phyloP scores from a whole-genome alignment of 805 yeast species.

The Candida suzukii region DNA sequence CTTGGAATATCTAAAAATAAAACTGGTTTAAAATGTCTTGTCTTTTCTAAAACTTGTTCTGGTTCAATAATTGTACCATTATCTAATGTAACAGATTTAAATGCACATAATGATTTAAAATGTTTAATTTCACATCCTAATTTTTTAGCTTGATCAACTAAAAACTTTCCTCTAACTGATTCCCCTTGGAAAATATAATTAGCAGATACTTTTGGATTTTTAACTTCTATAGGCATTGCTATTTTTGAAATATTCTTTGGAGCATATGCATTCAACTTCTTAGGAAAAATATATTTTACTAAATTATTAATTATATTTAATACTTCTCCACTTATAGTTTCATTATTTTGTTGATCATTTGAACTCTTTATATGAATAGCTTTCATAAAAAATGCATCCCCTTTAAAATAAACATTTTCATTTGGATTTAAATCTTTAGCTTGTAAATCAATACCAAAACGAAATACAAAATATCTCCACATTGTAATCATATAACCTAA shows the following conservation, averaged over 20 bases:
- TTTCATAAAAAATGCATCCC: conserved; percentile 10
- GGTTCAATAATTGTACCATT: conserved; percentile 58
- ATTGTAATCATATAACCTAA: conserved; percentile 58
- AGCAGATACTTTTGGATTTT: conserved; percentile 35
- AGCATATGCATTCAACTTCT: conserved; percentile 2
- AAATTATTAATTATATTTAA: conserved; percentile 8
- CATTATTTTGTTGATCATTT: not conserved
- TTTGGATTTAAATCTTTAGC: conserved; percentile 12
- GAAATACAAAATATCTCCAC: conserved; percentile 83
- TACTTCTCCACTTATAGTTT: not conserved
- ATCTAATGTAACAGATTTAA: conserved; percentile 47
- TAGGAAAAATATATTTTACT: conserved; percentile 20
- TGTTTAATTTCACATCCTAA: conserved; percentile 62
- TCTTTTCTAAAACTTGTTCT: conserved; percentile 63
- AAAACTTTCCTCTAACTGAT: conserved; percentile 72
- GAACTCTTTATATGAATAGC: conserved; percentile 16
- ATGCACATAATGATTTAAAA: conserved; percentile 54
- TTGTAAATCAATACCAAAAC: conserved; percentile 55
- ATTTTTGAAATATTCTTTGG: conserved; percentile 14
- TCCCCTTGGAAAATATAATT: conserved; percentile 62
- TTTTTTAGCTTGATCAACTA: conserved; percentile 53
- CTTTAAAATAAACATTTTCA: conserved; percentile 1
- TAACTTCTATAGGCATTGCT: conserved; percentile 16
- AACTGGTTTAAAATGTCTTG: conserved; percentile 50
- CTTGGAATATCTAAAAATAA: conserved; percentile 72